These are phyloP conservation scores for Microthlaspi erraticum DNA, from an alignment of 345 rosid species.

Conservation along the genomic window DNA sequence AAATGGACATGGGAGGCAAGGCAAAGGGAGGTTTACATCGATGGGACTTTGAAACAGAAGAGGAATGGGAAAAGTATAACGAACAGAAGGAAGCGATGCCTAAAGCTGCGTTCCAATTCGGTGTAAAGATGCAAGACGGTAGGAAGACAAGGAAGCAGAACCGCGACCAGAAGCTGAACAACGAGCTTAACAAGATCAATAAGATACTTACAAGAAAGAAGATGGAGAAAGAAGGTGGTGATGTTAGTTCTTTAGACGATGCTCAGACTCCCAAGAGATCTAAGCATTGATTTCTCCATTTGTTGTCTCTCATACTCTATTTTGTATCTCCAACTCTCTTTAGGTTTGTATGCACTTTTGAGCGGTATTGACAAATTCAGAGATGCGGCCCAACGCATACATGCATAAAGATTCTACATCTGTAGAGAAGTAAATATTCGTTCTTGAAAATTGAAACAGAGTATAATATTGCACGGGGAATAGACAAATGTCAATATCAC, in stretches of 20 bases:
- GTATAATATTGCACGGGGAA: no score
- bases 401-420: no score
- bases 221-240: constrained; percentile 71
- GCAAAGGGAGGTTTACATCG: constrained; percentile 96
- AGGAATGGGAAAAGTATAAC: constrained; percentile 94
- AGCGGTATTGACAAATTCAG: no score
- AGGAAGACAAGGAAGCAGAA: constrained; percentile 93
- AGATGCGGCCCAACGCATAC: no score
- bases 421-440: no score
- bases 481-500: no score
- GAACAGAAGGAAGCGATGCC: constrained; percentile 99
- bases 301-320: background rate
- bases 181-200: constrained; percentile 88
- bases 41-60: constrained; percentile 99
- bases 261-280: constrained; percentile 44
- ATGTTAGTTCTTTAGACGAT: constrained; percentile 57
- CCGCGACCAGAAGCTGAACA: constrained; percentile 92
- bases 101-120: constrained; percentile 97
- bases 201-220: constrained; percentile 91
- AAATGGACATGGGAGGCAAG: constrained; percentile 99
- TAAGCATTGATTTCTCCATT: constrained; percentile 22
- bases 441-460: no score
- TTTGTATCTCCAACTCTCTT: constrained; percentile 1
- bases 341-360: background rate
- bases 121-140: constrained; percentile 99